phyloP scores from a whole-genome alignment of 768 basidiomycete species.

The Cantharellus anzutake region DNA sequence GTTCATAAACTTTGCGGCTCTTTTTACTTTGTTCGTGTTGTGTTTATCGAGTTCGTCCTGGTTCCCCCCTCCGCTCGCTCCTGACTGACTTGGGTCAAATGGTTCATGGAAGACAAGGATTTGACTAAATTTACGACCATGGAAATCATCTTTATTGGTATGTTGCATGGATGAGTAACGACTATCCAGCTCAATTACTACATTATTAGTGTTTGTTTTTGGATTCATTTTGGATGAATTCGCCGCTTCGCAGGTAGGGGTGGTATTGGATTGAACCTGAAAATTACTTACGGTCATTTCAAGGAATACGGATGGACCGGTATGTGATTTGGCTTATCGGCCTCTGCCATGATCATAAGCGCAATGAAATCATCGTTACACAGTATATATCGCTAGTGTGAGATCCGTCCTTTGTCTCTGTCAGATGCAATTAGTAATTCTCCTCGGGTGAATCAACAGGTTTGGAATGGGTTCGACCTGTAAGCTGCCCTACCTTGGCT shows the following conservation, averaged over 20 bases:
- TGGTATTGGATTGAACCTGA: not conserved
- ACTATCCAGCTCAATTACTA: no score
- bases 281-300: not conserved
- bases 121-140: conserved; percentile 30
- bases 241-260: conserved; percentile 46
- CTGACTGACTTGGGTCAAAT: not conserved
- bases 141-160: conserved; percentile 47
- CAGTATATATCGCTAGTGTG: not conserved
- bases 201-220: conserved; percentile 31
- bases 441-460: conserved; percentile 22
- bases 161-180: not conserved
- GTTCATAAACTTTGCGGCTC: conserved; percentile 52
- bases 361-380: not conserved
- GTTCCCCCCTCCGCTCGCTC: not conserved
- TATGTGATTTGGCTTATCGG: not conserved
- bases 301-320: not conserved
- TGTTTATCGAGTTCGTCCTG: conserved; percentile 42
- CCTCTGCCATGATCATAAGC: no score
- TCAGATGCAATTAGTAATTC: conserved; percentile 1
- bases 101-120: conserved; percentile 31
- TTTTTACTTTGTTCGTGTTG: conserved; percentile 50
- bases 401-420: not conserved
- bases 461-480: conserved; percentile 82
- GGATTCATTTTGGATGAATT: conserved; percentile 80
- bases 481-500: conserved; percentile 4